Conservation (phyloP, 441 rosid genomes). For the Sinapis alba region DNA sequence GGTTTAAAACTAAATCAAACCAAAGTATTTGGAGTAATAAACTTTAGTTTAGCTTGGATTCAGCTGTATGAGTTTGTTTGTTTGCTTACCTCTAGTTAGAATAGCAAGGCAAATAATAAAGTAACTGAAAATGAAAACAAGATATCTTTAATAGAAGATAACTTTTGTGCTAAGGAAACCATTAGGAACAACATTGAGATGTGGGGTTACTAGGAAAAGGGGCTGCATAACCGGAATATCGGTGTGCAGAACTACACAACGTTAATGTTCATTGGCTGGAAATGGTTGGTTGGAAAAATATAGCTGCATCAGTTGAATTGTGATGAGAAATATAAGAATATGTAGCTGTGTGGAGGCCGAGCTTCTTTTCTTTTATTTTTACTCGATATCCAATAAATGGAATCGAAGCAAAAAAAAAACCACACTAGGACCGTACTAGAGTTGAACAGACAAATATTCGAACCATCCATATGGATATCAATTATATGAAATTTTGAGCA, state of each 20-base stretch:
- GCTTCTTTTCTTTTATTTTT: not conserved
- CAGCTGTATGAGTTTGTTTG: too few relatives aligned
- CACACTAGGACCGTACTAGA: too few relatives aligned
- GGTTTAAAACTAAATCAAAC: too few relatives aligned
- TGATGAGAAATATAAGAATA: not conserved
- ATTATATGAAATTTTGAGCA: too few relatives aligned
- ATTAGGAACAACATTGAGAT: conserved; percentile 53
- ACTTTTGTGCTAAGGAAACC: conserved; percentile 49
- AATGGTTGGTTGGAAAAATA: conserved; percentile 53
- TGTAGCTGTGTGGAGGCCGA: not conserved
- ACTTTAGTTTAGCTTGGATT: too few relatives aligned
- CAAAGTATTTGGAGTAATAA: too few relatives aligned
- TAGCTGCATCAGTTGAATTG: conserved; percentile 48
- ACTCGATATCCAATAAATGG: too few relatives aligned
- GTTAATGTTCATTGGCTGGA: conserved; percentile 53
- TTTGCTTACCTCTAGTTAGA: too few relatives aligned
- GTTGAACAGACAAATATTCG: too few relatives aligned
- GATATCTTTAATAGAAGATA: conserved; percentile 42
- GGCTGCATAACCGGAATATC: conserved; percentile 64
- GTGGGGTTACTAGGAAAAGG: conserved; percentile 52
- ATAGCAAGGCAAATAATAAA: conserved; percentile 7
- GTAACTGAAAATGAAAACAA: conserved; percentile 10
- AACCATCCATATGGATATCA: too few relatives aligned
- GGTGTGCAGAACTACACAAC: conserved; percentile 44
- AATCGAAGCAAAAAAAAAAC: too few relatives aligned